Conservation (phyloP, 208 protist genomes). For the Wallacemonas collosoma region DNA sequence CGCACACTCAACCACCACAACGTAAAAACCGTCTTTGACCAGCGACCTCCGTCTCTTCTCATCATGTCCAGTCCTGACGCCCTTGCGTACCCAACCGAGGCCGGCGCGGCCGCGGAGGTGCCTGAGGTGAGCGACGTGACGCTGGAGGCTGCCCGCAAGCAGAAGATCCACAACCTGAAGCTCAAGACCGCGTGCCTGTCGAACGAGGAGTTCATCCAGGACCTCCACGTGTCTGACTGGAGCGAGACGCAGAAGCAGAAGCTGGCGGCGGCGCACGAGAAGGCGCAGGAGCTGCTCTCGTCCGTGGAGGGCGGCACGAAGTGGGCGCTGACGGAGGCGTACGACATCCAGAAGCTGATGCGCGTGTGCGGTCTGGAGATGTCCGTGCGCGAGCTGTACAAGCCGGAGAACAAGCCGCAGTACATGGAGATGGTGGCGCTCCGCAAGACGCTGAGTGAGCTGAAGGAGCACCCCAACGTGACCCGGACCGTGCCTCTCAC, state of each 20-base stretch:
- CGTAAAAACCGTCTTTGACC: too few species aligned
- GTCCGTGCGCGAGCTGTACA: constrained; percentile 73
- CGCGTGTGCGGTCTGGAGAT: constrained; percentile 43
- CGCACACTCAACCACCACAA: too few species aligned
- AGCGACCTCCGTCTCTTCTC: not conserved
- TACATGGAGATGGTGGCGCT: constrained; percentile 72
- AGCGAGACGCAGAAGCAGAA: constrained; percentile 75
- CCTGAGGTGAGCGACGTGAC: constrained; percentile 53
- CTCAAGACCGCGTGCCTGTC: constrained; percentile 74
- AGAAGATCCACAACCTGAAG: constrained; percentile 80
- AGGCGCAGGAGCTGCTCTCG: constrained; percentile 67
- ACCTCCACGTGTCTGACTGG: constrained; percentile 79
- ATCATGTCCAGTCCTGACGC: constrained; percentile 16
- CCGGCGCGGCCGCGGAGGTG: constrained; percentile 15
- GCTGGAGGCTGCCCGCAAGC: constrained; percentile 70
- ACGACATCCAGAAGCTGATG: constrained; percentile 76
- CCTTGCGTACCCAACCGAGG: constrained; percentile 12
- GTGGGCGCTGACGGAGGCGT: constrained; percentile 72
- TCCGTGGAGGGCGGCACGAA: constrained; percentile 67
- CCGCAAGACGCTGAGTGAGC: constrained; percentile 61
- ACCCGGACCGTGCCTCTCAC: constrained; percentile 72
- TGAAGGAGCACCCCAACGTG: constrained; percentile 78
- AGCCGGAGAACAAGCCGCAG: constrained; percentile 77
- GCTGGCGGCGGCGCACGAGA: constrained; percentile 63
- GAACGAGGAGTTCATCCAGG: constrained; percentile 79